Conservation (phyloP, 768 basidiomycete genomes). For the Tylopilus subfusipes region DNA sequence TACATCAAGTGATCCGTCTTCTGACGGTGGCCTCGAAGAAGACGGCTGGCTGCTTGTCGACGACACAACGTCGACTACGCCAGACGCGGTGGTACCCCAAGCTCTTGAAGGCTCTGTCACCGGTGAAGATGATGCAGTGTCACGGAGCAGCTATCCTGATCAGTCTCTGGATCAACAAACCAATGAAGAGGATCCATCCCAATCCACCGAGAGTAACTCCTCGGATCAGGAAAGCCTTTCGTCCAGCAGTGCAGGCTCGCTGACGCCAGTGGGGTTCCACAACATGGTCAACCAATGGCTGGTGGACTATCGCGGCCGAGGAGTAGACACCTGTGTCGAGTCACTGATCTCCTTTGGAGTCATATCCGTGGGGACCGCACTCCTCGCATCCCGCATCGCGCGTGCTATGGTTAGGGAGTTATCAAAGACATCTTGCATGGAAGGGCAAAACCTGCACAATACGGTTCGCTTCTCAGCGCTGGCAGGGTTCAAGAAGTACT, state of each 20-base stretch:
- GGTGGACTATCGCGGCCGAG: slow-evolving; percentile 20
- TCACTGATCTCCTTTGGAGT: slow-evolving; percentile 15
- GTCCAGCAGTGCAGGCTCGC: neutral
- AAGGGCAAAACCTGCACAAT: slow-evolving; percentile 11
- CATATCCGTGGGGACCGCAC: slow-evolving; percentile 7
- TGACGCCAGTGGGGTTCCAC: slow-evolving; percentile 10
- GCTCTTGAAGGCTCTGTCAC: neutral
- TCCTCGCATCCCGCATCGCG: slow-evolving; percentile 18
- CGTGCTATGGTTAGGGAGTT: slow-evolving; percentile 6
- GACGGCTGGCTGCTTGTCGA: slow-evolving; percentile 4
- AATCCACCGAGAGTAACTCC: neutral
- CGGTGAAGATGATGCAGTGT: neutral
- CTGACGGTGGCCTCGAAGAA: neutral
- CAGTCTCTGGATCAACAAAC: neutral
- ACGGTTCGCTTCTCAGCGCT: slow-evolving; percentile 14
- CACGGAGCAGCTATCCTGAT: neutral
- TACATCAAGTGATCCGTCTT: neutral
- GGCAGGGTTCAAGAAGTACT: slow-evolving; percentile 13
- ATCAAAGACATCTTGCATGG: slow-evolving; percentile 1
- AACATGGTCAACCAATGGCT: slow-evolving; percentile 17
- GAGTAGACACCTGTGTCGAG: slow-evolving; percentile 14
- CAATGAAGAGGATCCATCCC: neutral
- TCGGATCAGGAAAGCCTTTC: slow-evolving; percentile 14
- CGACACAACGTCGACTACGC: neutral
- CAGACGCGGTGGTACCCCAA: neutral